Evolutionary conservation across 176 grass and related monocot genomes (phyloP).

Genomic region (Bonia amplexicaulis): DNA sequence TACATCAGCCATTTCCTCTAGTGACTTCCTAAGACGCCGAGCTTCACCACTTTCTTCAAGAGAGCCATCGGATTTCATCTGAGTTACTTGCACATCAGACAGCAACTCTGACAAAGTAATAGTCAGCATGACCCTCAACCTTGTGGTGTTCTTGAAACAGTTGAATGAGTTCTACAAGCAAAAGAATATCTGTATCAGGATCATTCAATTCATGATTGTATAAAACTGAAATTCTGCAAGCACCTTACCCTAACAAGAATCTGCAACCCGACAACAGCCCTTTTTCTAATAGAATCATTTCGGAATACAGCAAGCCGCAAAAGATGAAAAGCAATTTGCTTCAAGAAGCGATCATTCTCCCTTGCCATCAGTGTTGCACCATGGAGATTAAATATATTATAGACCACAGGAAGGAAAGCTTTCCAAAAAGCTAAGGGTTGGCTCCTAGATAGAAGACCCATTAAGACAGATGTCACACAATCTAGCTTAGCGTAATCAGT

Average conservation of each 20-base stretch:
- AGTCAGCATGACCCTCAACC: constrained; percentile 95
- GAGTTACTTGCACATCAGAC: constrained; percentile 96
- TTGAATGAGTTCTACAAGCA: constrained; percentile 78
- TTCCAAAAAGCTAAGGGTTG: constrained; percentile 92
- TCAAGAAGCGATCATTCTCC: constrained; percentile 99
- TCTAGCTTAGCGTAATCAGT: constrained; percentile 95
- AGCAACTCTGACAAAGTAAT: constrained; percentile 96
- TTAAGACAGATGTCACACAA: constrained; percentile 83
- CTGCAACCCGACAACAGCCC: constrained; percentile 80
- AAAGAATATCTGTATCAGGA: constrained; percentile 44
- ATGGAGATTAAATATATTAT: constrained; percentile 86
- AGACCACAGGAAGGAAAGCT: constrained; percentile 74
- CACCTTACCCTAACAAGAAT: constrained; percentile 91
- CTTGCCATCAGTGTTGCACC: constrained; percentile 89
- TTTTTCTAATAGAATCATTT: constrained; percentile 82
- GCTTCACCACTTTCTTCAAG: constrained; percentile 97
- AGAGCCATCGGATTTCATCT: constrained; percentile 92
- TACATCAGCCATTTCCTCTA: constrained; percentile 87
- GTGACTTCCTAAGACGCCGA: constrained; percentile 78
- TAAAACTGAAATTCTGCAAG: constrained; percentile 28
- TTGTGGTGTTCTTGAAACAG: constrained; percentile 87
- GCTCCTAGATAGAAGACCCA: constrained; percentile 79
- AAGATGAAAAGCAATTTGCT: constrained; percentile 98
- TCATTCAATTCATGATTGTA: constrained; percentile 20
- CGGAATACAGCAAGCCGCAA: constrained; percentile 88